A percentile compares a stretch with the other conserved stretches of the same genome.
phyloP scores from a whole-genome alignment of 352 stramenopile genomes.

The Phytophthora uliginosa region DNA sequence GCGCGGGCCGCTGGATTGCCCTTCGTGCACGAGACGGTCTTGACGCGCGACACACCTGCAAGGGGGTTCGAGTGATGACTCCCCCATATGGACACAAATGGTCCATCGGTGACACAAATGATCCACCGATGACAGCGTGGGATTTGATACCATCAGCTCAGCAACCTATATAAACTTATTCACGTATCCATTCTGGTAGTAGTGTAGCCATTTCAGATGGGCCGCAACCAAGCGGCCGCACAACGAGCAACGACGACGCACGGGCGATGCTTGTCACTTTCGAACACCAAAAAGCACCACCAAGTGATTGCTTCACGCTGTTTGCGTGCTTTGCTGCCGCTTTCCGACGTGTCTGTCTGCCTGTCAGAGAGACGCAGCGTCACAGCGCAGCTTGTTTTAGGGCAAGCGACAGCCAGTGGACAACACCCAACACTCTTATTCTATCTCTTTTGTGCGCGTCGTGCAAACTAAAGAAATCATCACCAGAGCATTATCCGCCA shows the following conservation, averaged over 20 bases:
- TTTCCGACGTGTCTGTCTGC: conserved; percentile 3
- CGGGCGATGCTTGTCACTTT: not conserved
- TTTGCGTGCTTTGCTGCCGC: not conserved
- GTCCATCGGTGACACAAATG: conserved; percentile 1
- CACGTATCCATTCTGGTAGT: not conserved
- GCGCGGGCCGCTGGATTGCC: conserved; percentile 16
- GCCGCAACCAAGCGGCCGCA: not conserved
- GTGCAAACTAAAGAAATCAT: not conserved
- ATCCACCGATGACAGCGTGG: conserved; percentile 24
- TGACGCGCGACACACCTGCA: not conserved
- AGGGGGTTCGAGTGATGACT: conserved; percentile 6
- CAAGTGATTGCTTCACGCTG: conserved; percentile 19
- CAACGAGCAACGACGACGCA: conserved; percentile 12
- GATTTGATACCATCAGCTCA: conserved; percentile 29
- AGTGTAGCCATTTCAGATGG: not conserved
- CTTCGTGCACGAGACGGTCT: conserved; percentile 7
- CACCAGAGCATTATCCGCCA: not conserved
- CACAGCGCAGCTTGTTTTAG: not conserved
- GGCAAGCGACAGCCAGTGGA: not conserved
- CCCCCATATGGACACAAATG: not conserved
- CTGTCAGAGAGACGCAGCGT: not conserved
- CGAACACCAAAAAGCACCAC: conserved; percentile 24
- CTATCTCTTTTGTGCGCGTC: not conserved
- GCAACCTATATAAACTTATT: conserved; percentile 9
- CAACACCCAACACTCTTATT: not conserved